A percentile compares a stretch with the other conserved stretches of the same genome.
Evolutionary conservation across 2,329 filamentous ascomycete genomes (phyloP).

Genomic region (Talaromyces sp.): DNA sequence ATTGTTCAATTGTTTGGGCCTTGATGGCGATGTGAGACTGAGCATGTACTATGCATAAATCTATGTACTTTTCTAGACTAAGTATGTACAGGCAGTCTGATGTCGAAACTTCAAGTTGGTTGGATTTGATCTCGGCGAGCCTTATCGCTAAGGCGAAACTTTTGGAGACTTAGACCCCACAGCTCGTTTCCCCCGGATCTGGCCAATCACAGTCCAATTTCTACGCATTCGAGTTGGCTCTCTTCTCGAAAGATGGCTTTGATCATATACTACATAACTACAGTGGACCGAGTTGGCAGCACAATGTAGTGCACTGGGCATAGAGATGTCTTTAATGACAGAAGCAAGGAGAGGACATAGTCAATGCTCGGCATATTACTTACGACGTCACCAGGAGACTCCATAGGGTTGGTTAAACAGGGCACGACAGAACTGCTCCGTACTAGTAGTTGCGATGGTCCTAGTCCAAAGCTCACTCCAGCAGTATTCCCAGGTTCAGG

Average conservation of each 20-base stretch:
- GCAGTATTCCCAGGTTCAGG: neutral
- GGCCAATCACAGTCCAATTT: neutral
- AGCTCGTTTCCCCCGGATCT: neutral
- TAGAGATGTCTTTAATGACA: neutral
- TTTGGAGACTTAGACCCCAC: neutral
- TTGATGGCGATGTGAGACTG: neutral
- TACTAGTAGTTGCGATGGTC: too few species aligned
- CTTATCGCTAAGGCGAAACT: constrained; percentile 3
- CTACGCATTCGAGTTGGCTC: neutral
- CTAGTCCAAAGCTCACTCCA: neutral
- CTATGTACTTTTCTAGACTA: neutral
- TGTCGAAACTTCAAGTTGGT: neutral
- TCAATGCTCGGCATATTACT: neutral
- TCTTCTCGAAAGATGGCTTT: neutral
- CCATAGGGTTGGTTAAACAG: neutral
- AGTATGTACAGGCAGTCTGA: neutral
- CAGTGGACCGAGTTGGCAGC: too few species aligned
- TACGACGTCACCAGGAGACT: neutral
- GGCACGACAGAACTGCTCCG: neutral
- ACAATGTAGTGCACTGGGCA: neutral
- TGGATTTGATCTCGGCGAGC: neutral
- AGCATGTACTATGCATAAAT: neutral
- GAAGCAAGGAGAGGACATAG: neutral
- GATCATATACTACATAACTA: neutral
- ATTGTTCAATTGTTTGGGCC: constrained; percentile 17